Conservation (phyloP, 2,329 filamentous ascomycete genomes). For the Fusarium secorum region DNA sequence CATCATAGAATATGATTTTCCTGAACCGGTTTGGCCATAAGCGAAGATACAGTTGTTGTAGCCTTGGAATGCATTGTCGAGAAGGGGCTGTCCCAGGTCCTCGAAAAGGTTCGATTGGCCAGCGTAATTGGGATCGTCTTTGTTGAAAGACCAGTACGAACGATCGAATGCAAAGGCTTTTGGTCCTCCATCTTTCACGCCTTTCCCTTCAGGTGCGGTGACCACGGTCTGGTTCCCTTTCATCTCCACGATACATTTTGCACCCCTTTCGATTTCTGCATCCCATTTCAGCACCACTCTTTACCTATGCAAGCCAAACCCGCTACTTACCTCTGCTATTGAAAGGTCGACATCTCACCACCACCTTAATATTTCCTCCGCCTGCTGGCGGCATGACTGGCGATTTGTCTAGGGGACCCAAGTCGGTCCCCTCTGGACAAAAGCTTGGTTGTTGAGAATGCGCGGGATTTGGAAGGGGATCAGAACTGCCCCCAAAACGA, state of each 20-base stretch:
- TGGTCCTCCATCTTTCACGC: slow-evolving; percentile 71
- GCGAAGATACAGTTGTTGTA: slow-evolving; percentile 99
- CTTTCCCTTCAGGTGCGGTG: slow-evolving; percentile 74
- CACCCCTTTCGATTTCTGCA: slow-evolving; percentile 84
- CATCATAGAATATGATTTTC: slow-evolving; percentile 99
- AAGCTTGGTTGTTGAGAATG: slow-evolving; percentile 38
- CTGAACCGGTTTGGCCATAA: slow-evolving; percentile 97
- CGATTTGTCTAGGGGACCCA: slow-evolving; percentile 47
- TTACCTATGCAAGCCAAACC: neutral
- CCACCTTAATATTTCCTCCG: slow-evolving; percentile 99
- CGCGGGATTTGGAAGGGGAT: slow-evolving; percentile 36
- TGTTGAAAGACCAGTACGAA: slow-evolving; percentile 98
- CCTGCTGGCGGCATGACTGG: slow-evolving; percentile 61
- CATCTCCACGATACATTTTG: slow-evolving; percentile 99
- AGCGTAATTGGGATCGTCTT: slow-evolving; percentile 81
- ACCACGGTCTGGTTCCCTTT: slow-evolving; percentile 90
- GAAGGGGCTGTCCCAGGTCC: slow-evolving; percentile 85
- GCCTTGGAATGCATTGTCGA: slow-evolving; percentile 97
- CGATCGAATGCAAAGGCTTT: slow-evolving; percentile 96
- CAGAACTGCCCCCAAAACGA: slow-evolving; percentile 7
- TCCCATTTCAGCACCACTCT: slow-evolving; percentile 29
- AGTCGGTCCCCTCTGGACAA: slow-evolving; percentile 45
- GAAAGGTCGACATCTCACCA: slow-evolving; percentile 95
- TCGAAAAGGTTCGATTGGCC: slow-evolving; percentile 88
- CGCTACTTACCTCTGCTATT: slow-evolving; percentile 81